phyloP scores from a whole-genome alignment of 768 basidiomycete species.

The Pulveroboletus sp. region DNA sequence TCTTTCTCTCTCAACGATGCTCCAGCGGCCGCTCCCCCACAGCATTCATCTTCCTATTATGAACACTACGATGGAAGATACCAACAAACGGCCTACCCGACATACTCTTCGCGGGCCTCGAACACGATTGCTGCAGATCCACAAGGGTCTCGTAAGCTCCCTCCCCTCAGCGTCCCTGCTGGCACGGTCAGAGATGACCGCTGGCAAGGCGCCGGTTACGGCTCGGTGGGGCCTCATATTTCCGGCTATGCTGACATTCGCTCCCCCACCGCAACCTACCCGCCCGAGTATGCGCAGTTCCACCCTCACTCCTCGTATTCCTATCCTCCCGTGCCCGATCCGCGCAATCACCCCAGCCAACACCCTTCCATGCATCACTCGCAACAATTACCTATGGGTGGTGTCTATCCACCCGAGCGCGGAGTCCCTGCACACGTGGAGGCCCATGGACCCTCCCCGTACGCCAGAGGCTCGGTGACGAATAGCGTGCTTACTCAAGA shows the following conservation, averaged over 20 bases:
- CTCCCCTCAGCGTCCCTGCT: slow-evolving; percentile 47
- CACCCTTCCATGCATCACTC: slow-evolving; percentile 24
- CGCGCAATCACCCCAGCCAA: slow-evolving; percentile 30
- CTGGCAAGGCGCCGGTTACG: slow-evolving; percentile 42
- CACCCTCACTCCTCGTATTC: slow-evolving; percentile 32
- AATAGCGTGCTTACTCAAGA: slow-evolving; percentile 32
- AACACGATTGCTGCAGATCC: slow-evolving; percentile 46
- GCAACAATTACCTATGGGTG: slow-evolving; percentile 28
- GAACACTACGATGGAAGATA: slow-evolving; percentile 55
- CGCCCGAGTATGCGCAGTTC: slow-evolving; percentile 50
- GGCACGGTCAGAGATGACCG: slow-evolving; percentile 45
- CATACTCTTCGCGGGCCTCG: slow-evolving; percentile 46
- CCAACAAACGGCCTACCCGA: slow-evolving; percentile 36
- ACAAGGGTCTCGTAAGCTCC: slow-evolving; percentile 54
- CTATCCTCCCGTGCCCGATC: slow-evolving; percentile 36
- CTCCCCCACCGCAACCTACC: slow-evolving; percentile 62
- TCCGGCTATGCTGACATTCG: slow-evolving; percentile 46
- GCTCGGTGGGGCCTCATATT: slow-evolving; percentile 34
- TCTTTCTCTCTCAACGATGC: neutral
- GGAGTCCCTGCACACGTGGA: slow-evolving; percentile 39
- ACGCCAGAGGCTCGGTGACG: slow-evolving; percentile 41
- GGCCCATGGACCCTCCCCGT: slow-evolving; percentile 43
- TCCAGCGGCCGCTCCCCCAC: slow-evolving; percentile 40
- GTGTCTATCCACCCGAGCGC: slow-evolving; percentile 31
- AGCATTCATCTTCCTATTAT: slow-evolving; percentile 48